Evolutionary conservation across 805 yeast species (phyloP), one percentile per base, ranked within the genome.

Genomic region (Candida anglica): DNA sequence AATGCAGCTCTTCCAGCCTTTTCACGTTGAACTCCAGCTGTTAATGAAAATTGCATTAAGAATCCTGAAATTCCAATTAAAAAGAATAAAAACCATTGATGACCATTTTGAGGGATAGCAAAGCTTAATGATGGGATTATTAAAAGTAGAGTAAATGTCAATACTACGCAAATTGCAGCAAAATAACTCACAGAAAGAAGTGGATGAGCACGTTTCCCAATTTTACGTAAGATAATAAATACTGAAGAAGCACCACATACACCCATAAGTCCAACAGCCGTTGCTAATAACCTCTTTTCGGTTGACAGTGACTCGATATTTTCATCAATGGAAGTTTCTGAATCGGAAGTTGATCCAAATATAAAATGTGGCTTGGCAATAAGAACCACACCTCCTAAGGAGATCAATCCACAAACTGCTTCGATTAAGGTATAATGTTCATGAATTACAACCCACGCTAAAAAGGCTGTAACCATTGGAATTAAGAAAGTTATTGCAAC

Each of bases 11-110:
- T 71, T 3, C 87, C 78, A 0, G 96, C 94, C 33, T 66, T 64
- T 42, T 85, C 95, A 35, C 86, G 66, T 53, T 86, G 95, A 32
- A 88, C 73, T 1, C 96, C 96, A 6, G 86, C 77, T 0, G 96
- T 85, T 30, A 85, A 58, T 23, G 81, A 61, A 48, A 79, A 80
- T 55, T 89, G 96, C 80, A 82, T 83, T 39, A 79, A 59, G 56
- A 88, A 89, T 0, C 97, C 97, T 34, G 84, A 71, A 2, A 81
- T 40, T 2, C 96, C 95, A 38, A 86, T 69, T 15, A 71, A 52
- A 1, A 60, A 36, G 42, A 88, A 71, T 15, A 84, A 58, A 2
- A 61, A 42, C 93, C 95, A 85, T 54, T 86, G 91, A 46, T 63
- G 63, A 1, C 44, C 19, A n/a, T 74, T 72, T 13, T 68, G 71